These are phyloP conservation scores for Piper longum DNA, from an alignment of 164 flowering plant species.

Conservation along the genomic window DNA sequence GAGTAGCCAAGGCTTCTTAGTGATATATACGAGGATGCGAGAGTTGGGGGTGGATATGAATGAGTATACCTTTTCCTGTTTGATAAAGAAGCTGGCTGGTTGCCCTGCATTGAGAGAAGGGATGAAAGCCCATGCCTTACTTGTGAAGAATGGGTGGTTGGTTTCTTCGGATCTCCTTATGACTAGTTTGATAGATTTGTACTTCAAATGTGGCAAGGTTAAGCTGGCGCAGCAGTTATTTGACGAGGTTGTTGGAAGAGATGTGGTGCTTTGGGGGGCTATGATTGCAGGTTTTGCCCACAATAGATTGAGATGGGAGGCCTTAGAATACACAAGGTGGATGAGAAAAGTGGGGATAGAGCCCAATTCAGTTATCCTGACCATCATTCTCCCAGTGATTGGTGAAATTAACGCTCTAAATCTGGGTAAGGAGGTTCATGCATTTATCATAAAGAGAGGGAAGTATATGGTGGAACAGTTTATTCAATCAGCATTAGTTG, in stretches of 20 bases:
- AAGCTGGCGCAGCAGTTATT: constrained; percentile 52
- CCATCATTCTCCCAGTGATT: constrained; percentile 51
- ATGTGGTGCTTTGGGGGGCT: constrained; percentile 77
- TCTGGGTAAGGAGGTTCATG: constrained; percentile 69
- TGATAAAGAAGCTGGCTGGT: constrained; percentile 77
- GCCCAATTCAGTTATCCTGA: constrained; percentile 59
- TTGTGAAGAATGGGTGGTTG: constrained; percentile 62
- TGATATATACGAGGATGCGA: constrained; percentile 41
- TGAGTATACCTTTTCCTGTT: constrained; percentile 52
- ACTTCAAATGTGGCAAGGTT: constrained; percentile 69
- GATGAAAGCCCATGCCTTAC: constrained; percentile 43
- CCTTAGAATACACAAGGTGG: constrained; percentile 39
- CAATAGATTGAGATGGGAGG: constrained; percentile 48
- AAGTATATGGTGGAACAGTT: constrained; percentile 34
- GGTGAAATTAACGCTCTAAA: constrained; percentile 38
- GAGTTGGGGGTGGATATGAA: constrained; percentile 53
- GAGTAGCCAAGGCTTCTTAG: constrained; percentile 18
- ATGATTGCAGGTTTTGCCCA: constrained; percentile 81
- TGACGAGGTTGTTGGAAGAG: constrained; percentile 42
- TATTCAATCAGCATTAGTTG: constrained; percentile 59
- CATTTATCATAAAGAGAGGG: constrained; percentile 44
- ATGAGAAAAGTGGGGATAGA: constrained; percentile 49
- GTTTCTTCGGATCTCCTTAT: constrained; percentile 23
- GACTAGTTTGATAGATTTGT: constrained; percentile 79
- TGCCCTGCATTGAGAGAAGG: constrained; percentile 46